These are phyloP conservation scores for Echium plantagineum DNA, from an alignment of 257 asterid genomes.

Conservation along the genomic window DNA sequence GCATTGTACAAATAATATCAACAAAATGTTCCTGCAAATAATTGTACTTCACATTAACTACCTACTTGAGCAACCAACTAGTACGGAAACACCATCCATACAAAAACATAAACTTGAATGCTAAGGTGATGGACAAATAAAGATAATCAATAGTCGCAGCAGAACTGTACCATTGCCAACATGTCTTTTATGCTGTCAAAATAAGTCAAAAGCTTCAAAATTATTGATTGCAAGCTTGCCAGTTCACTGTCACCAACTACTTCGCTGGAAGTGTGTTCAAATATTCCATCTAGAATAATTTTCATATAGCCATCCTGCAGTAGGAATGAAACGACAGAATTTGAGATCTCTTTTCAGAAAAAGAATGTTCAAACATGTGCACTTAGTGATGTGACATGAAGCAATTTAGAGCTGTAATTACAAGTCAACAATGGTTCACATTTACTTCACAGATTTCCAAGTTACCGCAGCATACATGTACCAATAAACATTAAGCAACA, in stretches of 20 bases:
- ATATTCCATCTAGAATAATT: slow-evolving; percentile 48
- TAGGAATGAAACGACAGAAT: slow-evolving; percentile 11
- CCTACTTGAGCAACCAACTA: not conserved
- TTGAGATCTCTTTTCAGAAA: slow-evolving; percentile 6
- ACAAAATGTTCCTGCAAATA: slow-evolving; percentile 66
- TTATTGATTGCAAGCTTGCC: slow-evolving; percentile 54
- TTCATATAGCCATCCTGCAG: slow-evolving; percentile 42
- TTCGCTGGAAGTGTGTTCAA: slow-evolving; percentile 28
- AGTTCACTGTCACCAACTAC: slow-evolving; percentile 47
- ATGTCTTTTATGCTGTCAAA: slow-evolving; percentile 38
- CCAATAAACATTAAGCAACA: not conserved
- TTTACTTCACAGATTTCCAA: not conserved
- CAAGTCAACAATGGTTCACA: not conserved
- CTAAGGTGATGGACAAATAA: slow-evolving; percentile 8
- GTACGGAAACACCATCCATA: too few relatives aligned
- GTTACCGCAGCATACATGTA: not conserved
- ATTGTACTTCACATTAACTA: slow-evolving; percentile 1
- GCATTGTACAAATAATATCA: slow-evolving; percentile 64
- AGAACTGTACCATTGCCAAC: slow-evolving; percentile 54
- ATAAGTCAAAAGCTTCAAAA: slow-evolving; percentile 51
- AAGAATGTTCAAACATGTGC: not conserved
- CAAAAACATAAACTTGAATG: not conserved
- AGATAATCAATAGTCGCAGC: slow-evolving; percentile 4
- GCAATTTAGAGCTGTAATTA: not conserved
- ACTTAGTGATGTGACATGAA: not conserved